Base-by-base conservation (phyloP, 345 rosid genomes). In the Firmiana major region DNA sequence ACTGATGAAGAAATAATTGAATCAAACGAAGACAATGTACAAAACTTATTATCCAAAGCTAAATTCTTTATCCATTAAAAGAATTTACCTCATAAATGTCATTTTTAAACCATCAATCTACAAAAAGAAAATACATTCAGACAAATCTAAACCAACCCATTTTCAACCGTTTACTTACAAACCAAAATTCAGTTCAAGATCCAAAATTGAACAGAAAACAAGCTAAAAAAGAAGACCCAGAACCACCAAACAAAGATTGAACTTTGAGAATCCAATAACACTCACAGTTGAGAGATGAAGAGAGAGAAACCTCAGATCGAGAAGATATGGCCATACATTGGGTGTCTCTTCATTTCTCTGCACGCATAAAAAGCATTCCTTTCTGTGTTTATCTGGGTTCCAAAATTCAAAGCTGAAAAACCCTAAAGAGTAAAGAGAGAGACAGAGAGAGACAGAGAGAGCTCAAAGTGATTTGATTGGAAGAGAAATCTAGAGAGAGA, bases 241-340 rank as follows among this genome's bases (percentile, higher is more conserved):
- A 13, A 40, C 53, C 36, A 17, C 11, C 15, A 54, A 26, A 13
- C 6, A 26, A 67, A 43, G 38, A 22, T 8, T 55, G 57, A 19
- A 28, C 16, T 6, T 55, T 21, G 58, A 28, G 59, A 40, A 53
- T 49, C 31, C 22, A 3, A 19, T 16, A 21, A 6, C 5, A n/a
- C 58, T 77, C 9, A 42, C 74, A 58, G 42, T 68, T 43, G 75
- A 67, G 17, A 49, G 71, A 63, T 7, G 45, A 31, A 17, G 28
- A 63, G 59, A 75, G 62, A 22, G 22, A 19, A 69, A 40, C 74
- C 63, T 48, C 75, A 77, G 79, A 77, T 77, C 75, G 65, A 68
- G 79, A 45, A 19, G 43, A 17, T 19, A 42, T 2, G 24, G n/a
- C 43, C 31, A 63, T 38, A 58, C 74, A 77, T 58, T 68, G 67